These are phyloP conservation scores for Epicoccum sorghinum DNA, from an alignment of 2,329 filamentous ascomycete genomes.

Conservation along the genomic window DNA sequence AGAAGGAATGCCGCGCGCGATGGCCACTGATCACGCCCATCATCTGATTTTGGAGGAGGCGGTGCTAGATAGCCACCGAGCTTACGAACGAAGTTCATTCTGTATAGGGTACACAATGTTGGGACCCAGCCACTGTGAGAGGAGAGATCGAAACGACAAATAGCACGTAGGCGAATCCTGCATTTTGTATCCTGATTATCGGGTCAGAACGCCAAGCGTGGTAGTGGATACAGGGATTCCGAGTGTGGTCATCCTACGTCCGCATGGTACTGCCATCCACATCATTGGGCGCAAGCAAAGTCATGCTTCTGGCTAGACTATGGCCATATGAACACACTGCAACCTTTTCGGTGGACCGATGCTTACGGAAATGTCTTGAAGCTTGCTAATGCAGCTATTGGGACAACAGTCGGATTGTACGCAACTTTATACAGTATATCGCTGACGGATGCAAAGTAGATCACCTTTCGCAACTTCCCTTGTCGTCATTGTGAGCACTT, in stretches of 20 bases:
- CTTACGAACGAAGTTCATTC: conserved; percentile 29
- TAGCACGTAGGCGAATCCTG: conserved; percentile 7
- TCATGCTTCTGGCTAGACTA: neutral
- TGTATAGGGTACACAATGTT: neutral
- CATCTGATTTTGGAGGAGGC: conserved; percentile 42
- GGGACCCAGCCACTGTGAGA: no score
- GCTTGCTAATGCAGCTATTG: neutral
- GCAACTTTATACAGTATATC: no score
- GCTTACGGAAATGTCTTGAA: neutral
- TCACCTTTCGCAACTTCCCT: no score
- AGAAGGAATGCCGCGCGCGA: conserved; percentile 62
- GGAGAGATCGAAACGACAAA: neutral
- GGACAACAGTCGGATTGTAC: no score
- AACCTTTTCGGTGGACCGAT: neutral
- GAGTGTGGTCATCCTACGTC: conserved; percentile 13
- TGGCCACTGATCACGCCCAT: conserved; percentile 61
- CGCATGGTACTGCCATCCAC: conserved; percentile 14
- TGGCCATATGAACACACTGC: conserved; percentile 6
- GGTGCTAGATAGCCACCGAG: conserved; percentile 43
- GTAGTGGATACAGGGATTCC: conserved; percentile 17
- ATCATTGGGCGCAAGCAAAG: conserved; percentile 1
- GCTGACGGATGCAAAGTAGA: no score
- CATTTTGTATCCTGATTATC: conserved; percentile 27
- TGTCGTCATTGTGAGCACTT: no score
- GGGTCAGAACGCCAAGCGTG: conserved; percentile 21